Base-by-base conservation (phyloP, 1,139 yeast species). In the Pichia sp. region DNA sequence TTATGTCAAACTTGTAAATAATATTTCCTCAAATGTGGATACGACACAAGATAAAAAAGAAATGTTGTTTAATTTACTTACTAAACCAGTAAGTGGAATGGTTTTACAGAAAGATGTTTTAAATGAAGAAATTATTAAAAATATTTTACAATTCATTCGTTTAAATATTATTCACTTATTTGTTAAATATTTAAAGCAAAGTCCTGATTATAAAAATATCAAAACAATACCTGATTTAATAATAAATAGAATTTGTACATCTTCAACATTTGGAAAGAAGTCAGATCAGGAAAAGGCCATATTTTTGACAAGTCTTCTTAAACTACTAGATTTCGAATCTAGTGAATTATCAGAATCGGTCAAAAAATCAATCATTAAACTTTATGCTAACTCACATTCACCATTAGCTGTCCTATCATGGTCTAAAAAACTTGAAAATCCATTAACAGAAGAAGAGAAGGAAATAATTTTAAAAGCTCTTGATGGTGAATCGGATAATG, bases 391-490 rank as follows among this genome's bases (percentile, higher is more conserved):
- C 22, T 50, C 44, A 22, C 49, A 53, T 9, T 51, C 60, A 3
- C 57, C 62, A 8, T 34, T 55, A 25, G 62, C 58, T 12, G 59
- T 55, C 25, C 35, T 39, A 22, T 24, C 35, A 20, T 57, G 59
- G 57, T 30, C 51, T 2, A 42, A 46, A 23, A 10, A 33, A 30
- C 43, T 54, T 4, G 11, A 35, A 9, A n/a, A 25, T 1, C 43
- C 41, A 2, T 29, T 55, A 24, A 32, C 46, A 1, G 25, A 23
- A 1, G 40, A 33, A 4, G 56, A 54, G 27, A 50, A 45, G 16
- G 16, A 26, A 9, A 23, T 37, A 6, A 37, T 43, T 3, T 43
- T 37, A 11, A 34, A 31, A 9, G 22, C 5, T 7, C 24, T 35
- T 1, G 11, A 28, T 29, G 34, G 35, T 29, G 43, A 26, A 8